phyloP scores from a whole-genome alignment of 1,139 yeast species.

The Suhomyces coccinellae region DNA sequence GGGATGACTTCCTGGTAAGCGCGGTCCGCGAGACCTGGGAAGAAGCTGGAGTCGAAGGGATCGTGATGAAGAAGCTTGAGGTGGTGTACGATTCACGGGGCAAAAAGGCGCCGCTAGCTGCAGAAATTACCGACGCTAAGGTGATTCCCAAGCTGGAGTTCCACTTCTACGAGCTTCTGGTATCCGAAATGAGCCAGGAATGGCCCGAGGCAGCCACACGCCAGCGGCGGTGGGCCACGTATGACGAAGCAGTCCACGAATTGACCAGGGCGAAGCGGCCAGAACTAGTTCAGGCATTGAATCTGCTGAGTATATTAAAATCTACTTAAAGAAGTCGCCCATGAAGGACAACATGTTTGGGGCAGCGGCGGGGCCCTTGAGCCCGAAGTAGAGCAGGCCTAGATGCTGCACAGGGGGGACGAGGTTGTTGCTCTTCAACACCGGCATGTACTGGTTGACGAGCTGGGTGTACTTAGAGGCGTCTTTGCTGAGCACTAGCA shows the following conservation, averaged over 20 bases:
- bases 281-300: slow-evolving; percentile 67
- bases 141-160: slow-evolving; percentile 72
- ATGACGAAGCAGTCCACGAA: slow-evolving; percentile 69
- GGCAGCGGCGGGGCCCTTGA: slow-evolving; percentile 18
- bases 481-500: slow-evolving; percentile 59
- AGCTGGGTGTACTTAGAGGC: slow-evolving; percentile 51
- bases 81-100: slow-evolving; percentile 70
- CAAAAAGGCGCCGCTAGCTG: slow-evolving; percentile 50
- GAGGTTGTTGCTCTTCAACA: slow-evolving; percentile 34
- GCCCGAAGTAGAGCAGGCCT: slow-evolving; percentile 42
- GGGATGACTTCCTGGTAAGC: slow-evolving; percentile 49
- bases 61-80: slow-evolving; percentile 55
- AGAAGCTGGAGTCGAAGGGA: slow-evolving; percentile 88
- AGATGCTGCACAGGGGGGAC: slow-evolving; percentile 49
- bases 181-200: slow-evolving; percentile 51
- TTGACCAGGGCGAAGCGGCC: slow-evolving; percentile 60
- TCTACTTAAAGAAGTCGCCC: slow-evolving; percentile 67
- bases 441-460: slow-evolving; percentile 43
- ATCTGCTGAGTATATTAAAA: slow-evolving; percentile 43
- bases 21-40: slow-evolving; percentile 97
- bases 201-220: slow-evolving; percentile 78
- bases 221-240: slow-evolving; percentile 73
- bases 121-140: slow-evolving; percentile 39
- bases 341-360: slow-evolving; percentile 76
- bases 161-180: slow-evolving; percentile 77